Percentiles rank a stretch among this genome's conserved stretches.
These are phyloP conservation scores for Cryphonectria naterciae DNA, from an alignment of 2,329 filamentous ascomycete genomes.

Conservation along the genomic window DNA sequence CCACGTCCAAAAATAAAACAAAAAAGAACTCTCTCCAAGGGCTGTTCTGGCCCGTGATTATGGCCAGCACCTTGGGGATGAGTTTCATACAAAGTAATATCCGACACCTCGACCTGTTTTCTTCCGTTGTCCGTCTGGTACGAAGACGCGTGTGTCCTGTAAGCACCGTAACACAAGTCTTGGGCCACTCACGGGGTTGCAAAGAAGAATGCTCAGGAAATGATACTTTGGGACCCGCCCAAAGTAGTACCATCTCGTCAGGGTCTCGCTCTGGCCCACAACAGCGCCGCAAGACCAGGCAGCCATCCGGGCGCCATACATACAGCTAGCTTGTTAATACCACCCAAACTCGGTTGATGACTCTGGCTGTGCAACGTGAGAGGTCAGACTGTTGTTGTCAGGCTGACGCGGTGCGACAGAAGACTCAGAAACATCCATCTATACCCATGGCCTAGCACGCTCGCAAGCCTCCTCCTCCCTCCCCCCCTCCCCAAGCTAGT, in stretches of 20 bases:
- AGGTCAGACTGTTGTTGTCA: slow-evolving; percentile 16
- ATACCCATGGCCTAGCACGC: background rate
- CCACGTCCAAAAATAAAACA: background rate
- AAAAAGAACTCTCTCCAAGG: too few relatives aligned
- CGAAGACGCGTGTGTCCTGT: background rate
- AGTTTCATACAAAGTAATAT: too few relatives aligned
- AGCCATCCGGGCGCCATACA: background rate
- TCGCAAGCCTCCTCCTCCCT: slow-evolving; percentile 11
- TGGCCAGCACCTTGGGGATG: background rate
- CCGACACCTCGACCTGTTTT: background rate
- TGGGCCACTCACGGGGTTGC: background rate
- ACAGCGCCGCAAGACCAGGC: background rate
- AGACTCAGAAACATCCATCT: slow-evolving; percentile 16
- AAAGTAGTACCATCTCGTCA: background rate
- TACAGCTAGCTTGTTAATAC: background rate
- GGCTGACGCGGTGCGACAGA: slow-evolving; percentile 25
- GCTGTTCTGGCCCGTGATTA: background rate
- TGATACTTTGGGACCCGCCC: too few relatives aligned
- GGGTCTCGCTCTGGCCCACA: background rate
- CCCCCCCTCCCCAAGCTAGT: background rate
- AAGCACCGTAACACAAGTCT: background rate
- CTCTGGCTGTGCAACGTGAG: slow-evolving; percentile 21
- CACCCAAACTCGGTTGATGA: slow-evolving; percentile 20
- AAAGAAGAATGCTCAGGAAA: background rate
- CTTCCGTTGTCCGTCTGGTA: background rate